Base-by-base conservation (phyloP, 208 protist genomes). In the Crithidia expoeki region DNA sequence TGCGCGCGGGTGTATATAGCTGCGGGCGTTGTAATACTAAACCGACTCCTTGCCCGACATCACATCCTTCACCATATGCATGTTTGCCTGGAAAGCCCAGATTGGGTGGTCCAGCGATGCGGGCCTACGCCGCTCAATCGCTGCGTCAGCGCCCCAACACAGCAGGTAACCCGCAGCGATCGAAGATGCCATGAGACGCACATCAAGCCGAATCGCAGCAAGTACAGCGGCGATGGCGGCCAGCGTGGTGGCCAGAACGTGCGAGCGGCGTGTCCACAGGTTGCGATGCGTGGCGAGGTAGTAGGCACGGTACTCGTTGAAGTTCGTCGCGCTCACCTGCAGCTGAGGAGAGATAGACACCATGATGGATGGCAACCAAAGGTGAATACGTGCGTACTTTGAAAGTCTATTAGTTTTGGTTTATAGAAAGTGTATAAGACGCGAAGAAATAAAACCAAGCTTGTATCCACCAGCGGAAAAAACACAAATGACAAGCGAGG, bases 221-320 rank as follows among this genome's bases (percentile, higher is more conserved):
- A 74, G 1, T 16, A 79, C 27, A 17, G 63, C 63, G 51, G 68
- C 76, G 30, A 74, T n/a, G 33, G 74, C 68, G 34, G 56, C 81
- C n/a, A 86, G 51, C 30, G 73, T 53, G 19, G 81, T 83, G 34
- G 79, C 85, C 34, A 77, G 33, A 0, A 91, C 19, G 74, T 88
- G 85, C 42, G 62, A 50, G 52, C 85, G 85, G 34, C 74, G 76
- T 33, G 70, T 80, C 57, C 68, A 76, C 28, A 74, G 14, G 27
- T 80, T 73, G 66, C 72, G 65, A 72, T 81, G 77, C 52, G 80
- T 80, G 4, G 72, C 49, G 16, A 81, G 38, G 72, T 88, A 88
- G 67, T 75, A 84, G 17, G 78, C 52, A 61, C 84, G 79, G 53
- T 86, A 91, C 80, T 88, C 85, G 44, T 78, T 72, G 68, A 74